Conservation (phyloP, 768 basidiomycete genomes). For the Lactarius pseudohatsudake region DNA sequence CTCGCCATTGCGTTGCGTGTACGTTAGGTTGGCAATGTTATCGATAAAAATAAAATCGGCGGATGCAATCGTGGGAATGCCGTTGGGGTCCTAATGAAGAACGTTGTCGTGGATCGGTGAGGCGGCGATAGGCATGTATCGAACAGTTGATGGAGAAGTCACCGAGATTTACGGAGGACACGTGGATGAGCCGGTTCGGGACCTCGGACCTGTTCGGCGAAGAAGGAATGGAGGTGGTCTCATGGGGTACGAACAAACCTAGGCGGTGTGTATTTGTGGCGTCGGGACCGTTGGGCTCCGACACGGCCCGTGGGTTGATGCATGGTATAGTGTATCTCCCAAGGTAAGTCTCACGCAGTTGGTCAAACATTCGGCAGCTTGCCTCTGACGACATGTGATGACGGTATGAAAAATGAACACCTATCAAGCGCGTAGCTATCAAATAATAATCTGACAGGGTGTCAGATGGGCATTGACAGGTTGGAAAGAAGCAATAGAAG, state of each 20-base stretch:
- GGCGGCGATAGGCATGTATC: conserved; percentile 5
- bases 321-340: not conserved
- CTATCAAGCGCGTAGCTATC: conserved; percentile 3
- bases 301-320: not conserved
- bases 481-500: not conserved
- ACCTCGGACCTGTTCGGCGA: conserved; percentile 12
- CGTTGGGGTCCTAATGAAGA: not conserved
- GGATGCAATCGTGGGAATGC: not conserved
- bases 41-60: not conserved
- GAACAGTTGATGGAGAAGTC: not conserved
- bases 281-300: not conserved
- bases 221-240: not conserved
- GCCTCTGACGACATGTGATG: conserved; percentile 1
- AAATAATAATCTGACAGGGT: conserved; percentile 2
- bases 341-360: not conserved
- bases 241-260: conserved; percentile 6
- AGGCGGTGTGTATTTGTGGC: conserved; percentile 11
- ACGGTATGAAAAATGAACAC: not conserved
- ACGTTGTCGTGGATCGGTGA: not conserved
- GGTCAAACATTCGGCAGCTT: not conserved
- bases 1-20: not conserved
- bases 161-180: conserved; percentile 2
- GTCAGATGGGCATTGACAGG: not conserved
- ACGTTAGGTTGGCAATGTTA: not conserved
- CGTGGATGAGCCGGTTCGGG: not conserved